Conservation (phyloP, 2,329 filamentous ascomycete genomes). For the Beauveria australis region DNA sequence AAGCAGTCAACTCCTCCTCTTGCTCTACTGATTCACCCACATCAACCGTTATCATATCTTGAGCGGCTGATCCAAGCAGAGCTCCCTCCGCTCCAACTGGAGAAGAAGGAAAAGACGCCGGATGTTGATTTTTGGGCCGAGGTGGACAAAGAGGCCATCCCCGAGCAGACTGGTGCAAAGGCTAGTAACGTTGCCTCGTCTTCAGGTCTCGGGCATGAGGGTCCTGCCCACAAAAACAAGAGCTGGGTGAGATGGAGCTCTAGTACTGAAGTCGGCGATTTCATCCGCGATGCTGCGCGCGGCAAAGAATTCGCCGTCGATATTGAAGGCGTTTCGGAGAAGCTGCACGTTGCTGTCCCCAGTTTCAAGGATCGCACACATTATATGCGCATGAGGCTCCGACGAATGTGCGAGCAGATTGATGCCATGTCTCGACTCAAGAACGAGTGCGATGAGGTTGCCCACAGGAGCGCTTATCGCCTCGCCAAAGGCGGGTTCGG, state of each 20-base stretch:
- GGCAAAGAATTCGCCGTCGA: constrained; percentile 78
- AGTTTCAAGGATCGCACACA: constrained; percentile 87
- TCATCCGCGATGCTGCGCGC: constrained; percentile 80
- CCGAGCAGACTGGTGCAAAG: constrained; percentile 24
- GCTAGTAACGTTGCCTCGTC: constrained; percentile 55
- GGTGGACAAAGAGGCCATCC: constrained; percentile 51
- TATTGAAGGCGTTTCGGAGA: constrained; percentile 58
- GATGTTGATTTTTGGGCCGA: constrained; percentile 73
- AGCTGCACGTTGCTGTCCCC: constrained; percentile 73
- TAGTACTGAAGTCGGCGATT: constrained; percentile 86
- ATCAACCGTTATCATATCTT: constrained; percentile 85
- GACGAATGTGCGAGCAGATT: constrained; percentile 63
- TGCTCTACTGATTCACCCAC: constrained; percentile 77
- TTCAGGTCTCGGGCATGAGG: constrained; percentile 60
- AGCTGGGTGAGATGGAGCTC: constrained; percentile 79
- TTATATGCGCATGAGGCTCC: constrained; percentile 70
- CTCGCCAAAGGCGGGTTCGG: constrained; percentile 75
- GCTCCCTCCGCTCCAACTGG: constrained; percentile 59
- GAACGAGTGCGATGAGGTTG: constrained; percentile 69
- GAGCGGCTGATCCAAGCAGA: constrained; percentile 85
- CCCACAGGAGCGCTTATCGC: constrained; percentile 68
- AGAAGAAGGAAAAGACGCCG: constrained; percentile 61
- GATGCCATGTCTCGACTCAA: constrained; percentile 65
- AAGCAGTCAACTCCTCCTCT: constrained; percentile 60
- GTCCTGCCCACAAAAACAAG: constrained; percentile 32